Percentiles rank a stretch among this genome's conserved stretches.
Evolutionary conservation across 2,329 filamentous ascomycete species (phyloP).

Genomic region (Botrytis elliptica): DNA sequence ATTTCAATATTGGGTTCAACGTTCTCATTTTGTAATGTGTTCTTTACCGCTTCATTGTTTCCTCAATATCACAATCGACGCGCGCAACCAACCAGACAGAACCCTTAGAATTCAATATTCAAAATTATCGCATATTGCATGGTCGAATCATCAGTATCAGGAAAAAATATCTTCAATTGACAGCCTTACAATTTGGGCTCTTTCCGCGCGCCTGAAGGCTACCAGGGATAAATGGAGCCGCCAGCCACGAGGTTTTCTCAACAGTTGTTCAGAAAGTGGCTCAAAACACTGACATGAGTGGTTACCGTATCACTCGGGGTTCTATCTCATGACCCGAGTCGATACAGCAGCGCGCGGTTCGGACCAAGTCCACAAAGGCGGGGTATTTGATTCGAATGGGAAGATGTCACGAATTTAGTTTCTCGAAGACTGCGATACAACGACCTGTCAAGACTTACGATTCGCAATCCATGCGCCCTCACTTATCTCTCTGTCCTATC

Average conservation of each 20-base stretch:
- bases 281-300: constrained; percentile 33
- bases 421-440: constrained; percentile 19
- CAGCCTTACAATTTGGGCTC: constrained; percentile 22
- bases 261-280: constrained; percentile 31
- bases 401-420: constrained; percentile 9
- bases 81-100: constrained; percentile 3
- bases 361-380: background rate
- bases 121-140: background rate
- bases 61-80: constrained; percentile 6
- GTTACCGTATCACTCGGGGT: constrained; percentile 24
- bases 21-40: constrained; percentile 11
- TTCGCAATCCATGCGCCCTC: background rate
- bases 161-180: constrained; percentile 19
- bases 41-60: background rate
- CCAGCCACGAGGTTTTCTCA: constrained; percentile 28
- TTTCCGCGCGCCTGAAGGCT: constrained; percentile 33
- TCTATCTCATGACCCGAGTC: background rate
- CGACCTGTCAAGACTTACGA: background rate
- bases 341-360: constrained; percentile 20
- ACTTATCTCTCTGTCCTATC: too few species aligned
- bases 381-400: background rate
- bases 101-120: background rate
- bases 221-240: constrained; percentile 26
- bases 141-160: constrained; percentile 11
- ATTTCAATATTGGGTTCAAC: background rate